Evolutionary conservation across 2,329 filamentous ascomycete genomes (phyloP).

Genomic region (Calonectria crousiana): DNA sequence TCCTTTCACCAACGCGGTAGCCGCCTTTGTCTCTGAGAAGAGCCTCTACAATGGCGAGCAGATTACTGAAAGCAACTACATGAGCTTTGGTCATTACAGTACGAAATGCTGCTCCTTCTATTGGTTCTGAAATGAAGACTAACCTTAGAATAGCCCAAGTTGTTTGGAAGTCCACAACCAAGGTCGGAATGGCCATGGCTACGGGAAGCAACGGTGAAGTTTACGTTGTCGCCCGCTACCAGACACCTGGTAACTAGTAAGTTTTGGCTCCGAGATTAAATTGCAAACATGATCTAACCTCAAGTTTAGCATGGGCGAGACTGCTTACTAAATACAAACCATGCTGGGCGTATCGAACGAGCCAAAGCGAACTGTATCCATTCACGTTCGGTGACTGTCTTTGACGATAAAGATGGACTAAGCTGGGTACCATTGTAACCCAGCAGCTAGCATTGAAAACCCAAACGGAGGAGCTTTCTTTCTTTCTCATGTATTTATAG

Average conservation of each 20-base stretch:
- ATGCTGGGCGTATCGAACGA: too few relatives aligned
- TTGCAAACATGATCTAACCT: background rate
- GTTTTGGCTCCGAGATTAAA: background rate
- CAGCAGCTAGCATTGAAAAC: background rate
- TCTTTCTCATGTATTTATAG: constrained; percentile 2
- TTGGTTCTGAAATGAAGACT: background rate
- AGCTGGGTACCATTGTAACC: background rate
- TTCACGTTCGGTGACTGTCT: background rate
- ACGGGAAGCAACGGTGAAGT: constrained; percentile 30
- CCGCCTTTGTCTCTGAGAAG: constrained; percentile 42
- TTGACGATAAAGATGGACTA: background rate
- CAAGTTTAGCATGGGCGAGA: constrained; percentile 32
- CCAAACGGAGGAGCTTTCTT: background rate
- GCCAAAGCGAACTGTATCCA: background rate
- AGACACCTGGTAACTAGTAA: constrained; percentile 43
- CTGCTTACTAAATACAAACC: constrained; percentile 33
- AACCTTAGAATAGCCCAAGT: constrained; percentile 30
- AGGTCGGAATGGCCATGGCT: constrained; percentile 41
- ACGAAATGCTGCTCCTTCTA: background rate
- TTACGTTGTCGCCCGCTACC: constrained; percentile 42
- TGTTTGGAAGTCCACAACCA: constrained; percentile 39
- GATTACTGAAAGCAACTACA: constrained; percentile 37
- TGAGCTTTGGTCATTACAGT: constrained; percentile 42
- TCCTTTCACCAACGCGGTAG: constrained; percentile 34
- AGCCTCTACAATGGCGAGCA: constrained; percentile 36